Conservation (phyloP, 2,329 filamentous ascomycete genomes). For the Botryotinia calthae region DNA sequence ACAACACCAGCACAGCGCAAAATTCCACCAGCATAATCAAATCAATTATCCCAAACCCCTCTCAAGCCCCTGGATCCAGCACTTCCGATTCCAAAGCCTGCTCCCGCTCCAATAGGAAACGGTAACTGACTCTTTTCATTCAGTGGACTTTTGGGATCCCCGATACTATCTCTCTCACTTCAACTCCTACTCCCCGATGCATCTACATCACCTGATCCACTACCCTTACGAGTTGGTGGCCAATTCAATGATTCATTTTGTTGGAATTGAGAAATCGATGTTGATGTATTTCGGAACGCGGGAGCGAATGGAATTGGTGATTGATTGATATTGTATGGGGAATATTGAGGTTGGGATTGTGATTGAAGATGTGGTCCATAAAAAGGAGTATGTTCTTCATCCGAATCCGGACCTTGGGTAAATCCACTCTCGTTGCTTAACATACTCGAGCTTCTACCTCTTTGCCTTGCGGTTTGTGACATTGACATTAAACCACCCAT, state of each 20-base stretch:
- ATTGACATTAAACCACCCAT: constrained; percentile 4
- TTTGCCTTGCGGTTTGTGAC: constrained; percentile 9
- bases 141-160: constrained; percentile 52
- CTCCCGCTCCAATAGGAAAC: background rate
- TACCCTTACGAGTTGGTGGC: constrained; percentile 10
- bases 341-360: constrained; percentile 10
- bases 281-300: background rate
- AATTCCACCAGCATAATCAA: background rate
- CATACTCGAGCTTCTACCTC: constrained; percentile 59
- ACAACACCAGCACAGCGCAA: background rate
- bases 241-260: background rate
- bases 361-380: constrained; percentile 14
- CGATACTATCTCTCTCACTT: constrained; percentile 46
- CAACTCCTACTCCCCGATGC: constrained; percentile 41
- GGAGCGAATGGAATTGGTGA: constrained; percentile 9
- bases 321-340: constrained; percentile 10
- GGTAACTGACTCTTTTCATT: constrained; percentile 23
- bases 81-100: background rate
- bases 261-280: constrained; percentile 1
- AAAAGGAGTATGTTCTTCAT: constrained; percentile 2
- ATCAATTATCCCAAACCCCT: constrained; percentile 11
- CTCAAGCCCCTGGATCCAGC: constrained; percentile 4
- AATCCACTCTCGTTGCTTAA: constrained; percentile 65
- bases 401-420: constrained; percentile 56
- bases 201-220: constrained; percentile 26